These are phyloP conservation scores for Staphylotrichum longicolle DNA, from an alignment of 495 filamentous ascomycete species.

Conservation along the genomic window DNA sequence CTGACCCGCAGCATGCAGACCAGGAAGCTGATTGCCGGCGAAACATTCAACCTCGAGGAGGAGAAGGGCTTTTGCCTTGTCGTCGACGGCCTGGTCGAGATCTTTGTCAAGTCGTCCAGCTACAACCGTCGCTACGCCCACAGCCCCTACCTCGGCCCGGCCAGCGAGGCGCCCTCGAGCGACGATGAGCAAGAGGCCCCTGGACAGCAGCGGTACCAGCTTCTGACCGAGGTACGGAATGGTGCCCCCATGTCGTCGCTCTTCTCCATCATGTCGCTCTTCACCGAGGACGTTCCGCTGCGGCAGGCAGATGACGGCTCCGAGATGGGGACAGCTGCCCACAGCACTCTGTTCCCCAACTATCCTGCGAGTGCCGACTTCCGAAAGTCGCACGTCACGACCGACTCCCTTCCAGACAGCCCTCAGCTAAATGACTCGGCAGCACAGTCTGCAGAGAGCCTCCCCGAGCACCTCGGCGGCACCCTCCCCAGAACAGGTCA, in stretches of 20 bases:
- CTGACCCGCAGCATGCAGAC: conserved; percentile 98
- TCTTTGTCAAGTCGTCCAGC: conserved; percentile 89
- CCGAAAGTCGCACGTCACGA: conserved; percentile 42
- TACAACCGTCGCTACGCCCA: conserved; percentile 42
- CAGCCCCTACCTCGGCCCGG: conserved; percentile 18
- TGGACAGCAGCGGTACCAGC: conserved; percentile 73
- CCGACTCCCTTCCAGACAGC: conserved; percentile 33
- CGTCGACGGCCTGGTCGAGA: conserved; percentile 94
- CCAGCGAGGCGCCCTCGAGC: conserved; percentile 51
- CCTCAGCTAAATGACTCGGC: conserved; percentile 35
- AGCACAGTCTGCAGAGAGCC: conserved; percentile 10
- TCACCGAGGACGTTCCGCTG: conserved; percentile 90
- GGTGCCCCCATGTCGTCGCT: conserved; percentile 97
- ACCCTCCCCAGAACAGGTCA: conserved; percentile 25
- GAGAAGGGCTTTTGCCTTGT: conserved; percentile 98
- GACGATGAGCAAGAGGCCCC: conserved; percentile 60
- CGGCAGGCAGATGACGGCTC: conserved; percentile 59
- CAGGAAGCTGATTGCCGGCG: conserved; percentile 88
- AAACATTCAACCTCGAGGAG: conserved; percentile 91
- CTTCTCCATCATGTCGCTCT: conserved; percentile 93
- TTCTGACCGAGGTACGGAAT: conserved; percentile 96
- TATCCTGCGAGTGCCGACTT: conserved; percentile 48
- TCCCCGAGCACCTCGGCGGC: conserved; percentile 25
- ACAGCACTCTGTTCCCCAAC: conserved; percentile 28
- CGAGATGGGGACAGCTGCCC: conserved; percentile 21